Base-by-base conservation (phyloP, 2,329 filamentous ascomycete genomes). In the Falciphora oryzae region DNA sequence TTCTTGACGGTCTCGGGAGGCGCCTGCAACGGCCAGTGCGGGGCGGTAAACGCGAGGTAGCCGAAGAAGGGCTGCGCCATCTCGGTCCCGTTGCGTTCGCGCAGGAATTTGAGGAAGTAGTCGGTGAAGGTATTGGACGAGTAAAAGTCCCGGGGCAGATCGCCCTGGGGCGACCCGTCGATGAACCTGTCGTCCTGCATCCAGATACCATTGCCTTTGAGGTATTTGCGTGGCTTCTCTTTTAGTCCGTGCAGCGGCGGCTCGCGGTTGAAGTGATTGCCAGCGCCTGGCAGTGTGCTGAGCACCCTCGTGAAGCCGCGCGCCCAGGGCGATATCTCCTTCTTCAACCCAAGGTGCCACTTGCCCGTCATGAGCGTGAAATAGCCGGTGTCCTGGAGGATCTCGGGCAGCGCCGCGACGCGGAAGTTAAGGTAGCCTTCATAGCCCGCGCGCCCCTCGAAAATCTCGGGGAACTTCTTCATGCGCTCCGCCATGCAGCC, bases 21-120 rank as follows among this genome's bases (percentile, higher is more conserved):
- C 0, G 84, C 84, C 69, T 88, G 85, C 7, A 88, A 73, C 1
- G 85, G 85, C 85, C 85, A 88, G 68, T 88, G 85, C 2, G 85
- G 85, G 0, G 85, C 85, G 0, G 84, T 85, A 71, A 86, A 88
- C 1, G 85, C 83, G 4, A 85, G 76, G 70, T 86, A 87, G 2
- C 75, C 84, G 70, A 87, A 87, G 75, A 88, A 87, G 0, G 85
- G 81, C 61, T 71, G 67, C 6, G 74, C 69, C 16, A 73, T 70
- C 1, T 70, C 69, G 11, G 65, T 73, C 67, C 70, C 74, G 31
- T 44, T 79, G 75, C 82, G 79, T 59, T 82, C 80, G 50, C 76
- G 73, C 1, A 85, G 74, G 63, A 84, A 85, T 18, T 78, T 68
- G 13, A 84, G 68, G 76, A 85, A 79, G 67, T 80, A 82, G 67